These are phyloP conservation scores for Neostapfia colusana DNA, from an alignment of 176 grass and related monocot species.

Conservation along the genomic window DNA sequence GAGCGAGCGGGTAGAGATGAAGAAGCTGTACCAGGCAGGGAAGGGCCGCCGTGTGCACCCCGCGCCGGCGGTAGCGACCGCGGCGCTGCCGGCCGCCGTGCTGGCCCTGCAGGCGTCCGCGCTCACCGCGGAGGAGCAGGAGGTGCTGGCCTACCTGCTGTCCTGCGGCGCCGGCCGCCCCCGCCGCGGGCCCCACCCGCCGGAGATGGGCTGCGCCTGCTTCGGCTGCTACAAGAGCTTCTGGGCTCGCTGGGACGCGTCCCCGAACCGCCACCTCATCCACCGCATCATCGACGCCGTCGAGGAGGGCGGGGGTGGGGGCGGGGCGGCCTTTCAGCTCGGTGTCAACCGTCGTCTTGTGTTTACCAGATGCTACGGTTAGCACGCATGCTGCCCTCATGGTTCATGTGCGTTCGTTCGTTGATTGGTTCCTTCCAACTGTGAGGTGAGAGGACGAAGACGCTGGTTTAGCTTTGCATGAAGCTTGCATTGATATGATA, in stretches of 20 bases:
- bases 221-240: slow-evolving; percentile 97
- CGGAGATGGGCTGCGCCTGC: slow-evolving; percentile 81
- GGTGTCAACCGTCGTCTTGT: background rate
- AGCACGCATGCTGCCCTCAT: background rate
- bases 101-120: slow-evolving; percentile 54
- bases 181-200: slow-evolving; percentile 45
- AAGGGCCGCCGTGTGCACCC: slow-evolving; percentile 77
- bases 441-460: background rate
- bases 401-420: background rate
- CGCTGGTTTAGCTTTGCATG: slow-evolving; percentile 26
- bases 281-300: slow-evolving; percentile 91
- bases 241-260: slow-evolving; percentile 91
- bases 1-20: too few relatives aligned
- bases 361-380: too few relatives aligned
- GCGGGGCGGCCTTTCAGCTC: background rate
- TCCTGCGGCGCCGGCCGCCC: slow-evolving; percentile 34
- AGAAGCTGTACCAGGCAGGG: slow-evolving; percentile 74
- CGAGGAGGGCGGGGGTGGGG: slow-evolving; percentile 42
- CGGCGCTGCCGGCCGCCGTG: slow-evolving; percentile 48
- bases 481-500: background rate
- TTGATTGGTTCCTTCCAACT: slow-evolving; percentile 12
- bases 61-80: slow-evolving; percentile 3
- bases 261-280: slow-evolving; percentile 84
- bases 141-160: slow-evolving; percentile 82
- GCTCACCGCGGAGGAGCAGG: slow-evolving; percentile 69